Percentiles rank a stretch among this genome's conserved stretches.
Evolutionary conservation across 2,329 filamentous ascomycete genomes (phyloP).

Genomic region (Cryoendolithus antarcticus): DNA sequence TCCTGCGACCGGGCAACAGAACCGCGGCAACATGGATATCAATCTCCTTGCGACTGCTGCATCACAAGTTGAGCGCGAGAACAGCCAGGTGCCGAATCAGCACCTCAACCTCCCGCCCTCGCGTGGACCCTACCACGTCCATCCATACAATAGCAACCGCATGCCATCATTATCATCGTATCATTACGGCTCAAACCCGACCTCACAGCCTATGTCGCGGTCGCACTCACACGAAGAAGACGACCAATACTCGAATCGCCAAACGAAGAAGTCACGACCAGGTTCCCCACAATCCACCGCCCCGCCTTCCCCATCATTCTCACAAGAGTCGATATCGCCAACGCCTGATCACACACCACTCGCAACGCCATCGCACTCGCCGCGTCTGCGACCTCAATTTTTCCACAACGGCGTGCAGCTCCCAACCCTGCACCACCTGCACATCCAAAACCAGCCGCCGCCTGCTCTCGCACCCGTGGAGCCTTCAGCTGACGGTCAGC

Average conservation of each 20-base stretch:
- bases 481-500: conserved; percentile 47
- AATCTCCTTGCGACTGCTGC: conserved; percentile 58
- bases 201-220: conserved; percentile 71
- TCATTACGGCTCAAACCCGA: conserved; percentile 39
- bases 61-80: conserved; percentile 53
- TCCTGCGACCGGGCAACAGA: conserved; percentile 27
- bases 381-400: conserved; percentile 68
- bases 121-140: conserved; percentile 26
- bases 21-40: conserved; percentile 41
- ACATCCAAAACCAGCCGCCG: conserved; percentile 43
- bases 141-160: conserved; percentile 45
- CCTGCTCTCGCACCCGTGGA: conserved; percentile 62
- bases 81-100: conserved; percentile 32
- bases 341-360: conserved; percentile 98
- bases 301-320: conserved; percentile 91
- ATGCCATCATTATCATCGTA: conserved; percentile 70
- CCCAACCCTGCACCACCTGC: conserved; percentile 68
- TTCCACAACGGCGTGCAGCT: conserved; percentile 61
- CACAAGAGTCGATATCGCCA: conserved; percentile 86
- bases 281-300: conserved; percentile 93
- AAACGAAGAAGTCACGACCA: conserved; percentile 78
- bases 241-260: conserved; percentile 62
- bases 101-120: conserved; percentile 21
- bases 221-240: conserved; percentile 76
- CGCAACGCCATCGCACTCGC: conserved; percentile 88